Conservation (phyloP, 441 rosid genomes). For the Hura crepitans region DNA sequence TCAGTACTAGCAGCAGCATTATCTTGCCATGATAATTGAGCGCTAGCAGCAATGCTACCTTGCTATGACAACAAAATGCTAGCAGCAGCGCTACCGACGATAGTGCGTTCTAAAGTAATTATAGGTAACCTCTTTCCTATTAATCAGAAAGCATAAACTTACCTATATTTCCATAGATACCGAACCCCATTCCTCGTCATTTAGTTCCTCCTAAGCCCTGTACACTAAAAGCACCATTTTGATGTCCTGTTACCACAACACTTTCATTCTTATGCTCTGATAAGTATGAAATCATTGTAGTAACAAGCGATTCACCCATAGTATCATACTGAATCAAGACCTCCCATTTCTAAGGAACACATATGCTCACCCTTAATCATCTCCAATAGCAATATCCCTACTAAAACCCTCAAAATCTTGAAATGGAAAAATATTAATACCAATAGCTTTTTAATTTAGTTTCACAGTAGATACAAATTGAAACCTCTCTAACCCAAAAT, state of each 20-base stretch:
- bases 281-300: slow-evolving; percentile 72
- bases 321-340: slow-evolving; percentile 62
- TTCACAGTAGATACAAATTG: slow-evolving; percentile 86
- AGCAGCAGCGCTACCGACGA: no score
- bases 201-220: slow-evolving; percentile 55
- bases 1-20: no score
- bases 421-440: slow-evolving; percentile 67
- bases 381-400: slow-evolving; percentile 87
- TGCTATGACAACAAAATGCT: slow-evolving; percentile 74
- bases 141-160: slow-evolving; percentile 35
- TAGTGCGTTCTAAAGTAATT: slow-evolving; percentile 67
- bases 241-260: slow-evolving; percentile 72
- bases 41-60: no score
- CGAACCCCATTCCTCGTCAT: slow-evolving; percentile 62
- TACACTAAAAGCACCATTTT: slow-evolving; percentile 66
- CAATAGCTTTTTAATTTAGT: slow-evolving; percentile 62
- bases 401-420: slow-evolving; percentile 72
- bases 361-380: slow-evolving; percentile 66
- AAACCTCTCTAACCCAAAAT: slow-evolving; percentile 89
- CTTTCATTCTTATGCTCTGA: slow-evolving; percentile 72
- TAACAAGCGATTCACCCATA: slow-evolving; percentile 48
- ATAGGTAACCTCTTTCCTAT: slow-evolving; percentile 46
- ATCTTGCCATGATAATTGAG: no score
- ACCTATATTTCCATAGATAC: slow-evolving; percentile 53
- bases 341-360: slow-evolving; percentile 78